Evolutionary conservation across 1,284 basidiomycete genomes (phyloP).

Genomic region (Leccinum proliferum): DNA sequence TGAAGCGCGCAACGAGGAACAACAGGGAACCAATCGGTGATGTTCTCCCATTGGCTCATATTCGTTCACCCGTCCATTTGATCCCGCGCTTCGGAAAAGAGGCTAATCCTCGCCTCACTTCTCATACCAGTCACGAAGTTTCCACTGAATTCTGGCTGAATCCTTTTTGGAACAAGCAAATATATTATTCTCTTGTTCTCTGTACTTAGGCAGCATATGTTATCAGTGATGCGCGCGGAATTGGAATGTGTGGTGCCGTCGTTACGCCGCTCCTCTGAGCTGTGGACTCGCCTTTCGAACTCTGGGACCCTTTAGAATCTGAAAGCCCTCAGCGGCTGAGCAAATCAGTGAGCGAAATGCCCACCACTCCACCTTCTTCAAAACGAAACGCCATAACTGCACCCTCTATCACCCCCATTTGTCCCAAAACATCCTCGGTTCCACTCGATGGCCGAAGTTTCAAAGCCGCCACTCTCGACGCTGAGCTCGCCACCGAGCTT

Average conservation of each 20-base stretch:
- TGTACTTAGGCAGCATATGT: background rate
- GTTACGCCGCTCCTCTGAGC: background rate
- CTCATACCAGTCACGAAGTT: background rate
- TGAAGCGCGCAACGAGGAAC: background rate
- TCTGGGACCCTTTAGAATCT: background rate
- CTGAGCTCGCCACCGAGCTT: background rate
- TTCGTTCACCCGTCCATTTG: background rate
- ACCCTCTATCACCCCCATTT: background rate
- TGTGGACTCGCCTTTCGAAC: background rate
- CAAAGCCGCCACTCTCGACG: background rate
- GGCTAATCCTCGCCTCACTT: background rate
- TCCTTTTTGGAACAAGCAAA: background rate
- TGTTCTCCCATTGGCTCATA: background rate
- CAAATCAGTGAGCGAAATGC: background rate
- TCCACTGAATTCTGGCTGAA: background rate
- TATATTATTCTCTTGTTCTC: background rate
- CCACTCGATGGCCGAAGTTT: background rate
- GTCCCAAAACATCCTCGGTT: background rate
- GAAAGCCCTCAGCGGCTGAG: no score
- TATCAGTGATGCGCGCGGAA: background rate
- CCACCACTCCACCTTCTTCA: background rate
- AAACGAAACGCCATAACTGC: background rate
- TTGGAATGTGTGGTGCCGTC: background rate
- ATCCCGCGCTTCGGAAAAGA: background rate
- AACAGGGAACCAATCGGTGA: background rate